phyloP scores from a whole-genome alignment of 1,139 yeast genomes.

The Sugiyamaella neomexicana region DNA sequence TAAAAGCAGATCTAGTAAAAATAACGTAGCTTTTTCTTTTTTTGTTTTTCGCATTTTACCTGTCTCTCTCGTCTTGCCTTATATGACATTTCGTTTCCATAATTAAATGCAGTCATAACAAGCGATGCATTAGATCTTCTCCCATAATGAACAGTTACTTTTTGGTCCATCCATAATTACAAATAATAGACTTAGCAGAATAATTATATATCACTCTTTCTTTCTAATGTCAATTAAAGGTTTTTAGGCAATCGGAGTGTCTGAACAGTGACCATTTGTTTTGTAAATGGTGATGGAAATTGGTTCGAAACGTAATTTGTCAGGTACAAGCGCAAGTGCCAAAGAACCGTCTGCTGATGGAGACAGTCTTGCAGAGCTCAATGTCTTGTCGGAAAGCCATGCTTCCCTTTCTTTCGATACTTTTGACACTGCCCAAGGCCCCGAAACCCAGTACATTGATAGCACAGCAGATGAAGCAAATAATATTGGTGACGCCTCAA shows the following conservation, averaged over 20 bases:
- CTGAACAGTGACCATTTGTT: background rate
- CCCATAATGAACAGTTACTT: slow-evolving; percentile 1
- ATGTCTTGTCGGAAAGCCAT: slow-evolving; percentile 9
- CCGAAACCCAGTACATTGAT: slow-evolving; percentile 2
- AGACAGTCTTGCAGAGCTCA: slow-evolving; percentile 2
- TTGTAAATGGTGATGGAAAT: slow-evolving; percentile 5
- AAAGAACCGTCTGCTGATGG: background rate
- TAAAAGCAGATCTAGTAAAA: slow-evolving; percentile 6
- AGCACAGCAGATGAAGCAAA: slow-evolving; percentile 11
- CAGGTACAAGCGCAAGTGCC: background rate
- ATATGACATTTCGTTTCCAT: slow-evolving; percentile 2
- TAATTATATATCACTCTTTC: background rate
- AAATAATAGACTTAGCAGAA: background rate
- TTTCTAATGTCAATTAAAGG: background rate
- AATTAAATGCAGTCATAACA: background rate
- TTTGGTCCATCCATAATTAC: slow-evolving; percentile 4
- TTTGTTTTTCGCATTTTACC: background rate
- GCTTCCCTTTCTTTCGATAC: slow-evolving; percentile 7
- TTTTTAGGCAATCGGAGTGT: background rate
- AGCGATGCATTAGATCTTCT: slow-evolving; percentile 2
- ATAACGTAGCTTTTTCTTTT: background rate
- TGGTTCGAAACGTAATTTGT: background rate
- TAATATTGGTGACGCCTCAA: slow-evolving; percentile 14
- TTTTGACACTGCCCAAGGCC: slow-evolving; percentile 7
- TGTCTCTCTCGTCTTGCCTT: background rate